Percentiles rank a stretch among this genome's conserved stretches.
Conservation (phyloP, 129 eudicot species). For the Tanacetum coccineum region DNA sequence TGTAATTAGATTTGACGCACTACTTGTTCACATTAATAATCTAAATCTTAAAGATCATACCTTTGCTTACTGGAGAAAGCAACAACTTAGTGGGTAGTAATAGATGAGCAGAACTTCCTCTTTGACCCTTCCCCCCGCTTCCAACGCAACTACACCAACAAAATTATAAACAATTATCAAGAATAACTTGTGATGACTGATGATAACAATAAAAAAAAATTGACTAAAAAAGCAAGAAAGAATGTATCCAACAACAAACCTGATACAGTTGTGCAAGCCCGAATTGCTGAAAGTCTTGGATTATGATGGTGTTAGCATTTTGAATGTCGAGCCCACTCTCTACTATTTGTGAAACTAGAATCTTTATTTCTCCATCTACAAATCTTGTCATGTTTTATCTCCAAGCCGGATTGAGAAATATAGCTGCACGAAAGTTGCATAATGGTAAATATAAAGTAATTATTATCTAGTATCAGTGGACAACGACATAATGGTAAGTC, state of each 20-base stretch:
- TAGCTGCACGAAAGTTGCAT: conserved; percentile 59
- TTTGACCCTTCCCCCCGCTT: conserved; percentile 97
- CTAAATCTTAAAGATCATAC: conserved; percentile 28
- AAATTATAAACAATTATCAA: conserved; percentile 21
- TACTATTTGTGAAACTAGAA: conserved; percentile 90
- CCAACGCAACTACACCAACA: conserved; percentile 64
- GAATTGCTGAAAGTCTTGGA: conserved; percentile 95
- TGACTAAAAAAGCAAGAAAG: not conserved
- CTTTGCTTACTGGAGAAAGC: conserved; percentile 83
- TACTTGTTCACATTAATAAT: not conserved
- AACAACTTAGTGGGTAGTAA: conserved; percentile 84
- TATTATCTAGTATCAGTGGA: not conserved
- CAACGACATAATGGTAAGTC: not conserved
- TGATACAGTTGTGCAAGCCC: conserved; percentile 95
- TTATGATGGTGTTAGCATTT: conserved; percentile 88
- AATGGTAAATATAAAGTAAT: conserved; percentile 1
- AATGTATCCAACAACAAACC: conserved; percentile 32
- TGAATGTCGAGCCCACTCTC: conserved; percentile 99
- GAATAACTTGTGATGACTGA: not conserved
- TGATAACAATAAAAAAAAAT: not conserved
- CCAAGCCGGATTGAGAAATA: conserved; percentile 89
- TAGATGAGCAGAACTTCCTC: conserved; percentile 93
- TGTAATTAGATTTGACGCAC: too few species aligned
- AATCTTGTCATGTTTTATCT: conserved; percentile 88
- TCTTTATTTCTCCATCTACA: conserved; percentile 71